These are phyloP conservation scores for Endothia cerciana DNA, from an alignment of 2,329 filamentous ascomycete species.

Conservation along the genomic window DNA sequence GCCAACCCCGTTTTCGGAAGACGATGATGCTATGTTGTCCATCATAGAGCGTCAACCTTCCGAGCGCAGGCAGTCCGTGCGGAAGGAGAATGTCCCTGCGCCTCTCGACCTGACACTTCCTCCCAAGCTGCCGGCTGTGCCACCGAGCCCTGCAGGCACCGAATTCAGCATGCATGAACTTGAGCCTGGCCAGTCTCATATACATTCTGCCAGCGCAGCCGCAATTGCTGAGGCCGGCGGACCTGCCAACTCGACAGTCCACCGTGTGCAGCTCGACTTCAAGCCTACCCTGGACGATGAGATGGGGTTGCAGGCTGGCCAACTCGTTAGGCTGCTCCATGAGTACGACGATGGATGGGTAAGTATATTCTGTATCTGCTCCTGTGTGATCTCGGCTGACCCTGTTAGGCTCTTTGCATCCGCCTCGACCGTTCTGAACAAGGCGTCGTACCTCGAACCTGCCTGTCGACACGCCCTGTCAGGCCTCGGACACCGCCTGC, in stretches of 20 bases:
- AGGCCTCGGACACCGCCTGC: constrained; percentile 70
- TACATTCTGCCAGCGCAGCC: constrained; percentile 56
- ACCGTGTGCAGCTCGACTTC: constrained; percentile 94
- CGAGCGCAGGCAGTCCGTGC: constrained; percentile 60
- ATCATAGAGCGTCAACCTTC: constrained; percentile 23
- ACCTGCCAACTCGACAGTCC: constrained; percentile 67
- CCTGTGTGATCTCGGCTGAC: constrained; percentile 4
- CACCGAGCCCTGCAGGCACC: constrained; percentile 64
- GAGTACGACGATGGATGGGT: constrained; percentile 99
- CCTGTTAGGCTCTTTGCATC: constrained; percentile 78
- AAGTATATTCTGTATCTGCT: constrained; percentile 45
- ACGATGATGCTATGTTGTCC: constrained; percentile 1
- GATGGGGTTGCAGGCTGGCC: constrained; percentile 77
- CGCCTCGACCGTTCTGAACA: constrained; percentile 88
- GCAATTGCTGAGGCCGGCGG: constrained; percentile 67
- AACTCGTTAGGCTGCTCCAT: constrained; percentile 86
- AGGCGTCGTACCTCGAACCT: constrained; percentile 92
- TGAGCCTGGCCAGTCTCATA: constrained; percentile 53
- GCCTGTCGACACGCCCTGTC: constrained; percentile 87
- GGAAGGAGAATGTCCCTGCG: constrained; percentile 52
- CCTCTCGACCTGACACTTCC: constrained; percentile 58
- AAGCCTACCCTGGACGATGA: constrained; percentile 92
- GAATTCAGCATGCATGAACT: constrained; percentile 57
- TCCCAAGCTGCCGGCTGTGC: constrained; percentile 41
- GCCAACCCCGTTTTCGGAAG: constrained; percentile 1